phyloP scores from a whole-genome alignment of 345 rosid genomes.

The Aquilaria sinensis region DNA sequence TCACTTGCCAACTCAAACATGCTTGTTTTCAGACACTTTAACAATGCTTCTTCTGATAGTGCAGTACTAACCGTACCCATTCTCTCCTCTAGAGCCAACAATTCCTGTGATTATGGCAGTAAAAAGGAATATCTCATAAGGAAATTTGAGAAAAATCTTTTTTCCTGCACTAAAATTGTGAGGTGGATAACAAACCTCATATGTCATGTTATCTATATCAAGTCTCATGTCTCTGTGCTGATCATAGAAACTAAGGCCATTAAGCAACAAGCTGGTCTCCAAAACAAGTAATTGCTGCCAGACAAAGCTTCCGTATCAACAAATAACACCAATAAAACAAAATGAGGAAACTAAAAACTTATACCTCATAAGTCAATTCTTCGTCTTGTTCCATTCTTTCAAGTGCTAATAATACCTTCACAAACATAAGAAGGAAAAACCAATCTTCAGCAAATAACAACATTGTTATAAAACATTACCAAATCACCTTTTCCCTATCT shows the following conservation, averaged over 20 bases:
- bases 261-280: conserved; percentile 71
- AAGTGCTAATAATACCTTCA: conserved; percentile 75
- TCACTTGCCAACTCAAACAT: conserved; percentile 32
- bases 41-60: conserved; percentile 73
- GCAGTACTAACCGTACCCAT: conserved; percentile 97
- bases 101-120: conserved; percentile 45
- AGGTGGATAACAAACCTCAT: conserved; percentile 57
- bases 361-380: conserved; percentile 74
- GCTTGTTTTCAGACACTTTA: conserved; percentile 57
- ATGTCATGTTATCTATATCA: conserved; percentile 95
- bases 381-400: conserved; percentile 92
- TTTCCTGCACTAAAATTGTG: background rate
- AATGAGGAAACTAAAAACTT: conserved; percentile 15
- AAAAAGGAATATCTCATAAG: background rate
- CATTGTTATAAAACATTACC: background rate
- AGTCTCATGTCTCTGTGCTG: conserved; percentile 95
- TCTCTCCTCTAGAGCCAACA: conserved; percentile 91
- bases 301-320: conserved; percentile 13
- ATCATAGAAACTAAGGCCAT: conserved; percentile 67
- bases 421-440: conserved; percentile 12
- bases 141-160: background rate
- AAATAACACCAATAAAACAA: background rate
- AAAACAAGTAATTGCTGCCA: conserved; percentile 81
- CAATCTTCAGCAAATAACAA: conserved; percentile 3
- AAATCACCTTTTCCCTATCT: background rate